Evolutionary conservation across 2,329 filamentous ascomycete species (phyloP).

Genomic region (Xylariaceae sp.): DNA sequence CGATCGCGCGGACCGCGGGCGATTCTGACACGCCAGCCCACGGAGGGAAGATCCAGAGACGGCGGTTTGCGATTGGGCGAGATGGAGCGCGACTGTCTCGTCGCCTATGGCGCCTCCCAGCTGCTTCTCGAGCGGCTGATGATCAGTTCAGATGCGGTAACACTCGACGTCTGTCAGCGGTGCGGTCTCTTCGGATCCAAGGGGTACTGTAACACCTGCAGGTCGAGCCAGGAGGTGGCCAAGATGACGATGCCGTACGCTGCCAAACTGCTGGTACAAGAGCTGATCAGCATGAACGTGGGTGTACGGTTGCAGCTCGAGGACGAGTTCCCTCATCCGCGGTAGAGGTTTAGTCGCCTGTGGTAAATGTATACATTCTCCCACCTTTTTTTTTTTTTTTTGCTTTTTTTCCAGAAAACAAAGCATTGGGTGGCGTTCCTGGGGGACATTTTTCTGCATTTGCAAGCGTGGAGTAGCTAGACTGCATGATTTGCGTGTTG

Average conservation of each 20-base stretch:
- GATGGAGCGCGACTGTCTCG: constrained; percentile 98
- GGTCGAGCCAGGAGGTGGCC: constrained; percentile 75
- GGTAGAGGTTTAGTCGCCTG: no score
- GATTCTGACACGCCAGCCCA: constrained; percentile 90
- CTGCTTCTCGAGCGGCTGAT: constrained; percentile 88
- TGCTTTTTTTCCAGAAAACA: no score
- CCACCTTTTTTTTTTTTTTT: no score
- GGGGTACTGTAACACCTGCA: constrained; percentile 90
- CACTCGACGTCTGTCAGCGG: constrained; percentile 87
- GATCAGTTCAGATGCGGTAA: constrained; percentile 85
- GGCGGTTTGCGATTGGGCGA: constrained; percentile 91
- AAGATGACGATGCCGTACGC: constrained; percentile 98
- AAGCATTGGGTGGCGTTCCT: constrained; percentile 23
- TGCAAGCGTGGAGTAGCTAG: constrained; percentile 9
- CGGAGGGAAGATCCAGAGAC: constrained; percentile 87
- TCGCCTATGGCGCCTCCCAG: constrained; percentile 93
- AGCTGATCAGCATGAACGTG: constrained; percentile 98
- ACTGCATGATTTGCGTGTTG: constrained; percentile 1
- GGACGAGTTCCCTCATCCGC: constrained; percentile 80
- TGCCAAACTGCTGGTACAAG: constrained; percentile 91
- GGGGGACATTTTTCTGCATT: constrained; percentile 6
- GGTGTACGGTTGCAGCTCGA: constrained; percentile 83
- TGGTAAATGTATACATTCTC: no score
- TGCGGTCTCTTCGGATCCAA: constrained; percentile 95
- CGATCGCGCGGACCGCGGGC: constrained; percentile 84